These are phyloP conservation scores for Leccinum ochraceum DNA, from an alignment of 768 basidiomycete species.

Conservation along the genomic window DNA sequence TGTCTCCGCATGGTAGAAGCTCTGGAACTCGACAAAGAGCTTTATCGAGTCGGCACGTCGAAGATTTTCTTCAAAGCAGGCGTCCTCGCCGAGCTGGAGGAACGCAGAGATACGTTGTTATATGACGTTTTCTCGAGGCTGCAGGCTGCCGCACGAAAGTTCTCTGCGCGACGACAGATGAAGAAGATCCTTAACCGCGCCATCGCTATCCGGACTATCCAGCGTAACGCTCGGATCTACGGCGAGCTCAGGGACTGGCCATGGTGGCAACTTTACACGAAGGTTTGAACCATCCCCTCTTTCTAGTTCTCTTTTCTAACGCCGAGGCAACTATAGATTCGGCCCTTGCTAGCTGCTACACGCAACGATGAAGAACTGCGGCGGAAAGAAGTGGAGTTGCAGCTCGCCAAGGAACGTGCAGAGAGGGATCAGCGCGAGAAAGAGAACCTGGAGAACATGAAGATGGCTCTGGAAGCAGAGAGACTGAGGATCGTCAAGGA, in stretches of 20 bases:
- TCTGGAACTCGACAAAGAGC: constrained; percentile 80
- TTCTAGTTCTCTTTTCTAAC: constrained; percentile 4
- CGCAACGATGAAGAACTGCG: constrained; percentile 90
- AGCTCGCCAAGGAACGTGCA: constrained; percentile 77
- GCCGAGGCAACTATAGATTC: constrained; percentile 53
- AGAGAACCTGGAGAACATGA: constrained; percentile 74
- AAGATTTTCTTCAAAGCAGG: constrained; percentile 99
- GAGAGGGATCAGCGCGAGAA: constrained; percentile 85
- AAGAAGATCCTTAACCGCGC: constrained; percentile 94
- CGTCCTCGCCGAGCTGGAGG: constrained; percentile 94
- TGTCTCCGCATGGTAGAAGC: constrained; percentile 88
- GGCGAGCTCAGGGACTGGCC: constrained; percentile 93
- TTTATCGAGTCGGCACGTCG: constrained; percentile 91
- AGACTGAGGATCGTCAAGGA: constrained; percentile 81
- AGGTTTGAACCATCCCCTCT: constrained; percentile 45
- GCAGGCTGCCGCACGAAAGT: constrained; percentile 86
- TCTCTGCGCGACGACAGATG: constrained; percentile 85
- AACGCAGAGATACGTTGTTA: constrained; percentile 82
- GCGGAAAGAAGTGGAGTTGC: constrained; percentile 82
- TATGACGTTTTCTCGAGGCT: constrained; percentile 87
- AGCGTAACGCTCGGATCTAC: constrained; percentile 91
- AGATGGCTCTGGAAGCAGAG: constrained; percentile 81
- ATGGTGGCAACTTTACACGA: constrained; percentile 98
- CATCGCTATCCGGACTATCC: constrained; percentile 87
- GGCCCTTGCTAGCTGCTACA: constrained; percentile 90